phyloP scores from a whole-genome alignment of 768 basidiomycete species.

The Tylopilus plumbeoviolaceoides region DNA sequence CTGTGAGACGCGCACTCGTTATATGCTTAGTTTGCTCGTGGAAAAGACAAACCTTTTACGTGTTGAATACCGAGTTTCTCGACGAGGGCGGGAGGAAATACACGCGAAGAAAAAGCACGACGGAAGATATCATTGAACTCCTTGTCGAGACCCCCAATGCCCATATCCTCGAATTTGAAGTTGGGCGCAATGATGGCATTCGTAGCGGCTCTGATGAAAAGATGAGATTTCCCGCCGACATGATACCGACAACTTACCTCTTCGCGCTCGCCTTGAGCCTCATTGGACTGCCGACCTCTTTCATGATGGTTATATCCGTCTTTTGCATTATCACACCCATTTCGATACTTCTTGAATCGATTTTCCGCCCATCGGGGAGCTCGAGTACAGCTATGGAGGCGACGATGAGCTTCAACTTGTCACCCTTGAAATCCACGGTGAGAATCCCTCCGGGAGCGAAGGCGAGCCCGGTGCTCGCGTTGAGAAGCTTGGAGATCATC shows the following conservation, averaged over 20 bases:
- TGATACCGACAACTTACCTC: conserved; percentile 50
- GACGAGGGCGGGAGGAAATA: conserved; percentile 96
- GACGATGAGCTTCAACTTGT: conserved; percentile 70
- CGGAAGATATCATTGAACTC: conserved; percentile 98
- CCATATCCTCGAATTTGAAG: conserved; percentile 99
- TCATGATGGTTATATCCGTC: conserved; percentile 89
- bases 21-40: background rate
- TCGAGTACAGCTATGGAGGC: conserved; percentile 58
- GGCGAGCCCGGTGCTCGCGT: conserved; percentile 68
- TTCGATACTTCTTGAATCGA: conserved; percentile 28
- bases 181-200: conserved; percentile 96
- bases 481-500: conserved; percentile 69
- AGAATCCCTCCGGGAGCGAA: conserved; percentile 67
- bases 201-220: conserved; percentile 63
- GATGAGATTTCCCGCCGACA: background rate
- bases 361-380: conserved; percentile 45
- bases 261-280: conserved; percentile 91
- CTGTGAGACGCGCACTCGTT: conserved; percentile 34
- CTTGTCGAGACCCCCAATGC: conserved; percentile 93
- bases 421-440: conserved; percentile 86
- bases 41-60: conserved; percentile 74
- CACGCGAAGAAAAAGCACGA: conserved; percentile 94
- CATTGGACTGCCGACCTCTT: conserved; percentile 75
- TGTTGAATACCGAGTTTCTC: conserved; percentile 98
- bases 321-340: conserved; percentile 84